Evolutionary conservation across 345 rosid species (phyloP).

Genomic region (Orychophragmus violaceus): DNA sequence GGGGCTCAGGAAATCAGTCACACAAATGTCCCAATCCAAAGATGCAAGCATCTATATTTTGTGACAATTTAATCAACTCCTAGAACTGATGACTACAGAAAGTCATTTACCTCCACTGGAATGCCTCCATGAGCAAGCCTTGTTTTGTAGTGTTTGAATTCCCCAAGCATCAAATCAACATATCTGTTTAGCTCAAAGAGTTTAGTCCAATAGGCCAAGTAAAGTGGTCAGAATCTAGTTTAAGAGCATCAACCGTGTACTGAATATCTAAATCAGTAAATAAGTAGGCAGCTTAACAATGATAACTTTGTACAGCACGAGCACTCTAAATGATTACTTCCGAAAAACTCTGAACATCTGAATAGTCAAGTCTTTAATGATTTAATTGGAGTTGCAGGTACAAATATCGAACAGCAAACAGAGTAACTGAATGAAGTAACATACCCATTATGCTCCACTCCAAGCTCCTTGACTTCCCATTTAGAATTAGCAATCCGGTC

Average conservation of each 20-base stretch:
- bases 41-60: too few species aligned
- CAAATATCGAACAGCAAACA: neutral
- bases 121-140: slow-evolving; percentile 94
- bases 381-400: neutral
- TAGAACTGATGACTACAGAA: neutral
- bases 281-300: neutral
- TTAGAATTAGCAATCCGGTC: slow-evolving; percentile 88
- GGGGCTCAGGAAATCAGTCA: too few species aligned
- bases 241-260: neutral
- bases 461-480: slow-evolving; percentile 98
- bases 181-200: slow-evolving; percentile 45
- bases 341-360: neutral
- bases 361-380: neutral
- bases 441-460: slow-evolving; percentile 95
- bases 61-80: neutral
- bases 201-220: neutral
- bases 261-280: slow-evolving; percentile 8
- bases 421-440: slow-evolving; percentile 32
- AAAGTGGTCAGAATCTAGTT: neutral
- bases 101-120: slow-evolving; percentile 61
- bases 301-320: neutral
- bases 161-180: slow-evolving; percentile 93
- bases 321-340: neutral
- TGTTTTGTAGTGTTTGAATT: slow-evolving; percentile 87
- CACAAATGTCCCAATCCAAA: neutral